Evolutionary conservation across 1,139 yeast genomes (phyloP).

Genomic region (Pneumocystis canis): DNA sequence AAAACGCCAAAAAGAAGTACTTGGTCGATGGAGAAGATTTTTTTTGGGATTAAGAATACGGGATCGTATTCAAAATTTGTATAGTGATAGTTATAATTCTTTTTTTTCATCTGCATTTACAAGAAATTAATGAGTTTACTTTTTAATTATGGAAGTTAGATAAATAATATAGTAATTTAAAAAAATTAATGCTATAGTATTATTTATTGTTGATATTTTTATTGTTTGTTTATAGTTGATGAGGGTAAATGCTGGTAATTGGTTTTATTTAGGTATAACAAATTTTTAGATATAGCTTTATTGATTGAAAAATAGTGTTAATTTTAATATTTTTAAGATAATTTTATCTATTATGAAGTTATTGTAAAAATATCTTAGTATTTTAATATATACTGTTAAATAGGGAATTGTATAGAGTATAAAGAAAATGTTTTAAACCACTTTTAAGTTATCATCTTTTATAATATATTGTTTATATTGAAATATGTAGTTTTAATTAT

Average conservation of each 20-base stretch:
- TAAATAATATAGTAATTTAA: background rate
- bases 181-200: background rate
- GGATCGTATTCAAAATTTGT: constrained; percentile 30
- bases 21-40: constrained; percentile 60
- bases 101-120: background rate
- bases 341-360: background rate
- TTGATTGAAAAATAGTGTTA: background rate
- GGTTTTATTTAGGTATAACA: background rate
- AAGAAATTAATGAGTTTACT: background rate
- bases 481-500: background rate
- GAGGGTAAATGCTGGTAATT: background rate
- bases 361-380: too few species aligned
- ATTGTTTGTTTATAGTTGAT: background rate
- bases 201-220: background rate
- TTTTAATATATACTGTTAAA: background rate
- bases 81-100: constrained; percentile 19
- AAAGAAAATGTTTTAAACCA: background rate
- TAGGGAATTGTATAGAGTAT: background rate
- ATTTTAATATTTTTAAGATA: background rate
- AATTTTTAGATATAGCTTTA: too few species aligned
- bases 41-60: constrained; percentile 57
- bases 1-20: constrained; percentile 37
- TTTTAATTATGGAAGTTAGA: background rate
- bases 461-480: background rate
- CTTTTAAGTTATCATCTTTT: background rate